Evolutionary conservation across 306 rosid species (phyloP), one percentile per base, ranked within the genome.

Genomic region (Aeschynomene evenia): DNA sequence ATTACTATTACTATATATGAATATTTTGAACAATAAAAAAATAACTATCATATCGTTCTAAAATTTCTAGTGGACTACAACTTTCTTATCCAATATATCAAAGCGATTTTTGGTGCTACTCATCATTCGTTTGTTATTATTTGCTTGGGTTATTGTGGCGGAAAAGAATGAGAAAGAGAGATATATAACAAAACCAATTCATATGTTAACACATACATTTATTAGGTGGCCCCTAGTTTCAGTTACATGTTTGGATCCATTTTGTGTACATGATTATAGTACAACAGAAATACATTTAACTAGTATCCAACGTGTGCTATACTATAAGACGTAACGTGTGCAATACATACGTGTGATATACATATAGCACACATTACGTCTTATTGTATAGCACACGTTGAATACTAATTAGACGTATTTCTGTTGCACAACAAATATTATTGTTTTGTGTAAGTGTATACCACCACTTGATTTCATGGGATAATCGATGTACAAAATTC

Each of bases 61-160:
- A 78, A 78, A n/a, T n/a, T n/a, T n/a, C 72, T 40, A 51, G 77
- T 78, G 79, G 82, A 77, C 77, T 14, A 50, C 26, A 78, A 66
- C 74, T 40, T 50, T 66, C 78, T 78, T 72, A 78, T 78, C 78
- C 70, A 24, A 50, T 37, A 50, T 37, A 57, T 42, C 66, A 40
- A 59, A 66, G 33, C 59, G 36, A 39, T 11, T 21, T 72, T 78
- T 78, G 82, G 70, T 33, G 0, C 55, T 51, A 58, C 53, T 40
- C 55, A n/a, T 40, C n/a, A n/a, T 78, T 37, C 57, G 82, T 65
- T 61, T 45, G 9, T 24, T 28, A 39, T 29, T 49, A 58, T 29
- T 26, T 46, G 13, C 28, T 34, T 31, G 12, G 48, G 49, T 10
- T n/a, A n/a, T n/a, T 39, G n/a, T 14, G 56, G 58, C 82, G 48